Conservation (phyloP, 148 eudicot genomes). For the Chenopodium berlandieri region DNA sequence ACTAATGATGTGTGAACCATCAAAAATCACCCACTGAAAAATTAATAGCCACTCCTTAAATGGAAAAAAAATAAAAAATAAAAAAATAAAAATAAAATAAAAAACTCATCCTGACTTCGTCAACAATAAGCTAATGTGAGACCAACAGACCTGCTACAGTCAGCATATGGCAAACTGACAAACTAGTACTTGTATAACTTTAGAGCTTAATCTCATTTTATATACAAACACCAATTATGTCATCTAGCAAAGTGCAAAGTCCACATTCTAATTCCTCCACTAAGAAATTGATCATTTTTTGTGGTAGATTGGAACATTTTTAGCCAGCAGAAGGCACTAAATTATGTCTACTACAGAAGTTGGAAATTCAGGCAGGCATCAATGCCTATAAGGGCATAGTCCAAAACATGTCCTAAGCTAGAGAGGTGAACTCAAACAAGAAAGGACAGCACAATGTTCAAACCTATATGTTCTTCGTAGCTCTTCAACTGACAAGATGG, state of each 20-base stretch:
- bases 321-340: not conserved
- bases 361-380: not conserved
- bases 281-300: slow-evolving; percentile 1
- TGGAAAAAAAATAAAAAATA: too few relatives aligned
- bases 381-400: not conserved
- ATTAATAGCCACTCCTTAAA: not conserved
- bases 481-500: not conserved
- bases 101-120: not conserved
- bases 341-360: not conserved
- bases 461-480: not conserved
- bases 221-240: not conserved
- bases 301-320: slow-evolving; percentile 1
- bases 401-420: not conserved
- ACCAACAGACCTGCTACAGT: not conserved
- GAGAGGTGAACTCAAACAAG: not conserved
- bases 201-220: not conserved
- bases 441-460: not conserved
- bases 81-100: too few relatives aligned
- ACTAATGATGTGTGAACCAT: not conserved
- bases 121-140: not conserved
- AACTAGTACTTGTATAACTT: not conserved
- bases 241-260: not conserved
- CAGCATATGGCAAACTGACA: not conserved
- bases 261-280: not conserved
- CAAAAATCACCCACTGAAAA: not conserved